Conservation (phyloP, 2,329 filamentous ascomycete genomes). For the Fusarium stilboides region DNA sequence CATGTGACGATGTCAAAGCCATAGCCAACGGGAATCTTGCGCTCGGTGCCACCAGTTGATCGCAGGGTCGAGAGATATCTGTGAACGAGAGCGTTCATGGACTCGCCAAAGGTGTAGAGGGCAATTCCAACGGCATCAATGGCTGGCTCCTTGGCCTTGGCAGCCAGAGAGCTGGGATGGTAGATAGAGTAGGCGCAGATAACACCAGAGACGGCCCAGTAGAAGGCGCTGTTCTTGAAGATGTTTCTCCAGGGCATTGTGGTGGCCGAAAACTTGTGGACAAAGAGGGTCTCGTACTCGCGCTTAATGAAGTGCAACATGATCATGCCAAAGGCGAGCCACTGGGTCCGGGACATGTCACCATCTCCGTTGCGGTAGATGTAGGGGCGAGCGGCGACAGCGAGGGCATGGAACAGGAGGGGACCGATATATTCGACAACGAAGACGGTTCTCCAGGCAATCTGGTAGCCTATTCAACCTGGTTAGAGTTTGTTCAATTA, state of each 20-base stretch:
- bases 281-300: slow-evolving; percentile 92
- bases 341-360: slow-evolving; percentile 77
- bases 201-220: slow-evolving; percentile 88
- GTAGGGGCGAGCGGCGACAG: slow-evolving; percentile 80
- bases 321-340: slow-evolving; percentile 81
- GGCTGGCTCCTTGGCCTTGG: slow-evolving; percentile 62
- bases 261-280: slow-evolving; percentile 94
- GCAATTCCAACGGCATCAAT: slow-evolving; percentile 78
- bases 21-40: slow-evolving; percentile 88
- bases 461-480: slow-evolving; percentile 78
- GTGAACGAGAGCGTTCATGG: slow-evolving; percentile 86
- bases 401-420: slow-evolving; percentile 85
- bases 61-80: slow-evolving; percentile 83
- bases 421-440: slow-evolving; percentile 95
- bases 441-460: slow-evolving; percentile 94
- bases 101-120: slow-evolving; percentile 83
- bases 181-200: slow-evolving; percentile 91
- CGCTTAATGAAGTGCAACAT: slow-evolving; percentile 92
- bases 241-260: slow-evolving; percentile 95
- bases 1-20: slow-evolving; percentile 92
- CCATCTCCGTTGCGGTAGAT: slow-evolving; percentile 63
- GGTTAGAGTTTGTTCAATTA: slow-evolving; percentile 7
- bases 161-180: slow-evolving; percentile 78
- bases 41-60: slow-evolving; percentile 83
- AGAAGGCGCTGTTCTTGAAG: slow-evolving; percentile 95